These are phyloP conservation scores for Candida sakaeoensis DNA, from an alignment of 805 yeast species.

Conservation along the genomic window DNA sequence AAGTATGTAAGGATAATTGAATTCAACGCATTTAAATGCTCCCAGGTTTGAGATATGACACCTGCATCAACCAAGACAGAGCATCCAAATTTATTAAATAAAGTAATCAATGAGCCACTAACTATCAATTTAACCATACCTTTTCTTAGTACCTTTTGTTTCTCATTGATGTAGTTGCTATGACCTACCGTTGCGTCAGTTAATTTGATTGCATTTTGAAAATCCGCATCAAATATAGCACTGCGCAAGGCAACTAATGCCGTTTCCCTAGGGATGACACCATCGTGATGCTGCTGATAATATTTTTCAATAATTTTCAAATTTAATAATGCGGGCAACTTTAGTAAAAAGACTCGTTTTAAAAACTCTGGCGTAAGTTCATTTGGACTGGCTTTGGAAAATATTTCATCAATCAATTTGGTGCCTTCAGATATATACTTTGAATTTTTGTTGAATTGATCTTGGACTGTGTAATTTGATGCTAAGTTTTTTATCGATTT, in stretches of 20 bases:
- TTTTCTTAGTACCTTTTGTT: slow-evolving; percentile 25
- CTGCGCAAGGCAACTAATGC: slow-evolving; percentile 64
- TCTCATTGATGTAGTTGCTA: slow-evolving; percentile 41
- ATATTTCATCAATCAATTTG: slow-evolving; percentile 8
- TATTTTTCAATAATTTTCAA: slow-evolving; percentile 25
- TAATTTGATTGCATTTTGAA: slow-evolving; percentile 51
- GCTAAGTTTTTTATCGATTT: slow-evolving; percentile 4
- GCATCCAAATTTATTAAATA: slow-evolving; percentile 41
- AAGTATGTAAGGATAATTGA: slow-evolving; percentile 39
- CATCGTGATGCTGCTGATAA: slow-evolving; percentile 18
- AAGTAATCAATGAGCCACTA: slow-evolving; percentile 29
- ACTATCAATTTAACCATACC: slow-evolving; percentile 31
- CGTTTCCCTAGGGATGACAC: slow-evolving; percentile 28
- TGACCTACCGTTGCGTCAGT: slow-evolving; percentile 62
- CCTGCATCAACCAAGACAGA: slow-evolving; percentile 36
- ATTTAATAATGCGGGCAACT: slow-evolving; percentile 29
- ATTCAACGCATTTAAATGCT: slow-evolving; percentile 44
- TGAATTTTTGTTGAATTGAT: slow-evolving; percentile 10
- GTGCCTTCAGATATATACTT: slow-evolving; percentile 6
- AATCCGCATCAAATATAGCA: slow-evolving; percentile 55
- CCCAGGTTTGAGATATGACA: slow-evolving; percentile 35
- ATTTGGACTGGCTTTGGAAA: slow-evolving; percentile 7
- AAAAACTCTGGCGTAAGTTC: slow-evolving; percentile 23
- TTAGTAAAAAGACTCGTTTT: slow-evolving; percentile 26
- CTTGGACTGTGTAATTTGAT: slow-evolving; percentile 6